Percentiles rank a stretch among this genome's conserved stretches.
phyloP scores from a whole-genome alignment of 768 basidiomycete genomes.

The Phaffia tasmanica region DNA sequence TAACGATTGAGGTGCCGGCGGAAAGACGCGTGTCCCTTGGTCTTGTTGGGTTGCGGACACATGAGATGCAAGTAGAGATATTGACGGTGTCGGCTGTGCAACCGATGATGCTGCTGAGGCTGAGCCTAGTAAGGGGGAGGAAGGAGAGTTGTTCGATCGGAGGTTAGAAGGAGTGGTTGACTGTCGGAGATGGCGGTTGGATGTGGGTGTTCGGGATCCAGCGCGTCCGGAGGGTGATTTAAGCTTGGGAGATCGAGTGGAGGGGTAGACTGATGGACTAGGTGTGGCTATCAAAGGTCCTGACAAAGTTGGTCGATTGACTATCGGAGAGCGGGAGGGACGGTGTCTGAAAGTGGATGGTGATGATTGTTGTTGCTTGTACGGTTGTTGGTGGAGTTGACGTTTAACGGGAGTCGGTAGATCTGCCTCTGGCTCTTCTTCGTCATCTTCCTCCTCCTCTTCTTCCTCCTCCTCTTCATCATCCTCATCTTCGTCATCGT shows the following conservation, averaged over 20 bases:
- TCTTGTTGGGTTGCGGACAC: slow-evolving; percentile 7
- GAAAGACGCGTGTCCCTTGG: slow-evolving; percentile 14
- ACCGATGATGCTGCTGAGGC: not conserved
- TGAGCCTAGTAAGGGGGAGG: too few relatives aligned
- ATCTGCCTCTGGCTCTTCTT: slow-evolving; percentile 24
- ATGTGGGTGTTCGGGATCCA: slow-evolving; percentile 6
- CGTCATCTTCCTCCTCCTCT: slow-evolving; percentile 29
- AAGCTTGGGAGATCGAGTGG: slow-evolving; percentile 5
- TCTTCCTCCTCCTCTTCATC: slow-evolving; percentile 19
- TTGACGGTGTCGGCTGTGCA: not conserved
- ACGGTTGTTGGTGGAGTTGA: not conserved
- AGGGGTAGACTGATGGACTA: too few relatives aligned
- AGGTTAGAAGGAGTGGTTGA: too few relatives aligned
- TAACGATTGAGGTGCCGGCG: slow-evolving; percentile 4
- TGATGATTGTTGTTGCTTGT: slow-evolving; percentile 2
- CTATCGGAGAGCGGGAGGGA: too few relatives aligned
- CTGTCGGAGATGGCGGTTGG: not conserved
- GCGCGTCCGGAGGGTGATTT: not conserved
- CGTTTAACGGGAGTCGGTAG: slow-evolving; percentile 3
- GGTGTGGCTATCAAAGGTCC: not conserved
- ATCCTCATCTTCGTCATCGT: slow-evolving; percentile 25
- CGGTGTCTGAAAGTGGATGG: not conserved
- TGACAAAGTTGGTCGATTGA: slow-evolving; percentile 1
- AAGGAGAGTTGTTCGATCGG: too few relatives aligned
- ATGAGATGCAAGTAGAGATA: too few relatives aligned